Conservation (phyloP, 2,329 filamentous ascomycete species). For the Hypoxylon sp. region DNA sequence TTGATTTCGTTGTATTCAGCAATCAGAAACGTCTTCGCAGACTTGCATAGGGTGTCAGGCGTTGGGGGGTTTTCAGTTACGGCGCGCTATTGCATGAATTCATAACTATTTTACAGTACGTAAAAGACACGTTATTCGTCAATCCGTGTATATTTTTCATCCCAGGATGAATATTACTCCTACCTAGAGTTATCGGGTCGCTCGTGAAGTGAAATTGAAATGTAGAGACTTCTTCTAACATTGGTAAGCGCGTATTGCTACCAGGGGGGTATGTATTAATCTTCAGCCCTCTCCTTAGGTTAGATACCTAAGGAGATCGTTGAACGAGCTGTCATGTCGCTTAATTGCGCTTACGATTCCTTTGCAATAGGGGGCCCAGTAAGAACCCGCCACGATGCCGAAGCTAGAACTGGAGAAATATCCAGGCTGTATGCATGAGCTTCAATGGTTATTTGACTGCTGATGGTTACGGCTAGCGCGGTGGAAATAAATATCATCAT, state of each 20-base stretch:
- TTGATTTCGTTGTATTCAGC: conserved; percentile 13
- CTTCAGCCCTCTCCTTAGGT: background rate
- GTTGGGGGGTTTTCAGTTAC: conserved; percentile 22
- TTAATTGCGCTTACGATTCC: background rate
- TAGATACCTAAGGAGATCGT: too few species aligned
- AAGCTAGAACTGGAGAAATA: conserved; percentile 4
- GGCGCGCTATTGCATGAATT: conserved; percentile 23
- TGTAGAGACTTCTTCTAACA: background rate
- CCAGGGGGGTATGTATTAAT: background rate
- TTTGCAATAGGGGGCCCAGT: conserved; percentile 5
- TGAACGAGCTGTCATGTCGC: background rate
- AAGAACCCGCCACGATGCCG: conserved; percentile 3
- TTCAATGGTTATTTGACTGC: background rate
- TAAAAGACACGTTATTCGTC: too few species aligned
- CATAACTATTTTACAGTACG: background rate
- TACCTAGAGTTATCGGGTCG: background rate
- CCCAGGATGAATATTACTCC: too few species aligned
- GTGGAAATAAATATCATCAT: background rate
- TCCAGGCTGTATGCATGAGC: background rate
- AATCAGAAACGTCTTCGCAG: conserved; percentile 38
- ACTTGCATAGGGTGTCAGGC: conserved; percentile 41
- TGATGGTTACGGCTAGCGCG: background rate
- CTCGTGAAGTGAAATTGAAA: background rate
- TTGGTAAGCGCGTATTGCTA: background rate
- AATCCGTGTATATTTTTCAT: background rate